Evolutionary conservation across 2,329 filamentous ascomycete species (phyloP), one percentile per base, ranked within the genome.

Genomic region (Trichoderma asperellum): DNA sequence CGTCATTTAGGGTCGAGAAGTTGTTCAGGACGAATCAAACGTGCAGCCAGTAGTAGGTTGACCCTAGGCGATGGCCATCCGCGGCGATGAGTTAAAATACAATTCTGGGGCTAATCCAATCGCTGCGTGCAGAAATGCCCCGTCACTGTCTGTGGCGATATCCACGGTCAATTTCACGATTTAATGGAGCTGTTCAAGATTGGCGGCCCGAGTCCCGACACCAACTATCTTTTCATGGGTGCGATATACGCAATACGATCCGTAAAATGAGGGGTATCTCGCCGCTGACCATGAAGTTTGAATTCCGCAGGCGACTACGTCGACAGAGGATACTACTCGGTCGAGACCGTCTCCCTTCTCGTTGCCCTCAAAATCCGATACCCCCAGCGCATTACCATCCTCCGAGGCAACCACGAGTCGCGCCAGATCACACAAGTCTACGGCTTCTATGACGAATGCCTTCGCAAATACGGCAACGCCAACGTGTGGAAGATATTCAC

Each of bases 401-500:
- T 99, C 75, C 94, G 96, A 79, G 96, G 96, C 78, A 99, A 99
- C 83, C 96, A 99, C 87, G 96, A 99, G 84, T 97, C 94, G 73
- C 91, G 96, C 76, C 96, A 99, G 83, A 99, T 99, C 81, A 99
- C 96, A 57, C 95, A 98, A 82, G 96, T 99, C 70, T 99, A 99
- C 80, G 96, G 96, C 72, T 99, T 99, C 85, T 99, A 99, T 85
- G 96, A 98, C 81, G 96, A 99, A 82, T 99, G 96, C 80, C 89
- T 98, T 76, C 92, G 94, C 80, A 99, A 99, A 85, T 99, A 99
- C 80, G 96, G 96, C 81, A 98, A 97, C 78, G 95, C 96, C 72
- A 98, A 97, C 76, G 96, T 99, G 73, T 99, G 96, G 96, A 97
- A 97, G 85, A 97, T 93, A 80, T 99, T 97, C 81, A 97, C 94